Percentiles rank a stretch among this genome's conserved stretches.
These are phyloP conservation scores for Mychonastes homosphaera DNA, from an alignment of 139 green algal genomes.

Conservation along the genomic window DNA sequence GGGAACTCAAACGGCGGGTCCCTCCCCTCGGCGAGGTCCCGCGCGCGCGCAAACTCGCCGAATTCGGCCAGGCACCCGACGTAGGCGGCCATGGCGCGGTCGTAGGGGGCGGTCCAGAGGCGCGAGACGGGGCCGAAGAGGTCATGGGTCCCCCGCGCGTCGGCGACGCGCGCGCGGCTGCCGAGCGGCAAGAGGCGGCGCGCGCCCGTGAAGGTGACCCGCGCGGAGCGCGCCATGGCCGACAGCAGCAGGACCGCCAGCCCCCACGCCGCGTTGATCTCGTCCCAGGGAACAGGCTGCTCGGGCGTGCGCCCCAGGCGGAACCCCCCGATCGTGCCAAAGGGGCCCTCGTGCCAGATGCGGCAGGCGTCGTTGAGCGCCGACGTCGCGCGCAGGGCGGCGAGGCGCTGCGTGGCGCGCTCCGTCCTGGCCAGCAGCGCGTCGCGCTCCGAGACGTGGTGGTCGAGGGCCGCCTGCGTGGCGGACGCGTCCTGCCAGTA, in stretches of 20 bases:
- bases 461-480: slow-evolving; percentile 51
- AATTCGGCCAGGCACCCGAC: slow-evolving; percentile 76
- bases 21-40: slow-evolving; percentile 27
- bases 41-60: slow-evolving; percentile 48
- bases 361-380: slow-evolving; percentile 79
- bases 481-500: slow-evolving; percentile 83
- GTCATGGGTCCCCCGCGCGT: slow-evolving; percentile 63
- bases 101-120: slow-evolving; percentile 70
- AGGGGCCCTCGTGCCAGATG: slow-evolving; percentile 78
- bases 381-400: slow-evolving; percentile 61
- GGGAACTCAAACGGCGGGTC: slow-evolving; percentile 59
- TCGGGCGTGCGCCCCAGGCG: slow-evolving; percentile 68
- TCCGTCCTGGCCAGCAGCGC: slow-evolving; percentile 51
- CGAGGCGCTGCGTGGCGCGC: slow-evolving; percentile 39
- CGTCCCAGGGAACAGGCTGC: slow-evolving; percentile 81
- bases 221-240: slow-evolving; percentile 75
- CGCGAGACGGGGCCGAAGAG: slow-evolving; percentile 85
- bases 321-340: slow-evolving; percentile 82
- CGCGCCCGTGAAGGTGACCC: slow-evolving; percentile 28
- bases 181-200: slow-evolving; percentile 71
- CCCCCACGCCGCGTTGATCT: slow-evolving; percentile 95
- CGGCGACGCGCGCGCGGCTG: slow-evolving; percentile 67
- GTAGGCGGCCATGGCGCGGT: slow-evolving; percentile 59
- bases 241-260: slow-evolving; percentile 85
- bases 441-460: slow-evolving; percentile 63